Conservation (phyloP, 495 filamentous ascomycete genomes). For the Mycothermus thermophilus region DNA sequence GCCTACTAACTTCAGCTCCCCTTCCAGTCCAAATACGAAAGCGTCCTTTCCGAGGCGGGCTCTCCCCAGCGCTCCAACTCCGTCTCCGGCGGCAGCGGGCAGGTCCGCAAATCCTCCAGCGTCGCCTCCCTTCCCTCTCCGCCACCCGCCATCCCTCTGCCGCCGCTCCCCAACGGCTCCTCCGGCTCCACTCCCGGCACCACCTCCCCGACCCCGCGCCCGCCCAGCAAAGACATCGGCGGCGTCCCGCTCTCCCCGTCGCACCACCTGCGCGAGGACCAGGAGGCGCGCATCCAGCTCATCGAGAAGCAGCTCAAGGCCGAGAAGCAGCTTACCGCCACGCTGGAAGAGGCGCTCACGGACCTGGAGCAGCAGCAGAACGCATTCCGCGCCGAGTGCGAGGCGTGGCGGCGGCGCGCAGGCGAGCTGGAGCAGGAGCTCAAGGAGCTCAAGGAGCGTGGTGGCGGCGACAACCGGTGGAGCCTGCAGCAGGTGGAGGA, state of each 20-base stretch:
- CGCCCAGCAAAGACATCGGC: slow-evolving; percentile 70
- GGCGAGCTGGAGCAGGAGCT: slow-evolving; percentile 67
- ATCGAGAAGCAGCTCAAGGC: slow-evolving; percentile 95
- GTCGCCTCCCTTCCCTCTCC: slow-evolving; percentile 79
- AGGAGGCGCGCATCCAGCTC: slow-evolving; percentile 83
- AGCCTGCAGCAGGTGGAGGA: slow-evolving; percentile 90
- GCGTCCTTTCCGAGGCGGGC: slow-evolving; percentile 23
- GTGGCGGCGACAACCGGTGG: slow-evolving; percentile 44
- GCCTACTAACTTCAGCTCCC: background rate
- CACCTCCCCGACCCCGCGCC: slow-evolving; percentile 42
- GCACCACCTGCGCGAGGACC: slow-evolving; percentile 47
- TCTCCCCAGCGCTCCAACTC: slow-evolving; percentile 62
- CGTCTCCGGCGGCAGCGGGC: slow-evolving; percentile 39
- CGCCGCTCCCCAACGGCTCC: slow-evolving; percentile 55
- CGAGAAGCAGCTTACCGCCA: slow-evolving; percentile 90
- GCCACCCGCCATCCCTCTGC: slow-evolving; percentile 81
- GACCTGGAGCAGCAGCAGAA: slow-evolving; percentile 81
- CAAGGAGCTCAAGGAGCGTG: slow-evolving; percentile 39
- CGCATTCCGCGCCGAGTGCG: slow-evolving; percentile 73
- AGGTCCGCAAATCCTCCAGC: slow-evolving; percentile 75
- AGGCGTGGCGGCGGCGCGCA: slow-evolving; percentile 79
- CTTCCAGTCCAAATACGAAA: slow-evolving; percentile 43
- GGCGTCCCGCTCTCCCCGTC: slow-evolving; percentile 10
- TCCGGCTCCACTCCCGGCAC: slow-evolving; percentile 26
- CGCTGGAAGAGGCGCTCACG: slow-evolving; percentile 85